Conservation (phyloP, 2,329 filamentous ascomycete genomes). For the Cytospora chrysosperma region DNA sequence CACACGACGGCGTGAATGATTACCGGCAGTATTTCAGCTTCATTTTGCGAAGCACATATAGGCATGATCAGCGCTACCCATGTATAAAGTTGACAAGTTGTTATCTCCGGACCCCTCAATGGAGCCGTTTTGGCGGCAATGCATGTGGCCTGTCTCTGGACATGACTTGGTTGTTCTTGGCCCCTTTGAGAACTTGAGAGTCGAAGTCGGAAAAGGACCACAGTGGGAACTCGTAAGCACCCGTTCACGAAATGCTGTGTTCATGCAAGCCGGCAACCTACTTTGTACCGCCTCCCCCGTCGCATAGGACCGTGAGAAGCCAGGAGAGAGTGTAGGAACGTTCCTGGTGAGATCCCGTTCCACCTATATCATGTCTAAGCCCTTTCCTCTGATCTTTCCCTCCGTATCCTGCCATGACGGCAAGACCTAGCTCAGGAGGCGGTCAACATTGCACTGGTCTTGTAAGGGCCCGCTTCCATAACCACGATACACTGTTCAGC, state of each 20-base stretch:
- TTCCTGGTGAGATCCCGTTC: not conserved
- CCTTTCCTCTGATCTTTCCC: not conserved
- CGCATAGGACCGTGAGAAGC: not conserved
- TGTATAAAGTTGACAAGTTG: not conserved
- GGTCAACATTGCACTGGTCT: not conserved
- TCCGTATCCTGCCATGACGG: not conserved
- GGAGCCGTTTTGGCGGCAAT: not conserved
- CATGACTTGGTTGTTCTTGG: not conserved
- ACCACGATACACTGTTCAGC: not conserved
- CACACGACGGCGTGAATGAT: not conserved
- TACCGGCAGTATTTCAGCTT: not conserved
- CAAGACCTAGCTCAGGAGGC: not conserved
- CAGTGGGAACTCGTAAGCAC: not conserved
- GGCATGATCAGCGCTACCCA: not conserved
- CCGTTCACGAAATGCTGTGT: constrained; percentile 10
- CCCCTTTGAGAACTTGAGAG: not conserved
- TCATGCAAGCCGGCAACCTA: not conserved
- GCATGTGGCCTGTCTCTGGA: not conserved
- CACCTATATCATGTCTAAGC: not conserved
- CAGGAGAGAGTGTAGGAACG: not conserved
- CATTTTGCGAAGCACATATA: not conserved
- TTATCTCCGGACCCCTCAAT: not conserved
- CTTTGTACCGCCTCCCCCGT: not conserved
- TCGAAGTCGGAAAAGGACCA: not conserved
- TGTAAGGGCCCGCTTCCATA: not conserved